phyloP scores from a whole-genome alignment of 2,329 filamentous ascomycete species.

The Penicillium nordicum region DNA sequence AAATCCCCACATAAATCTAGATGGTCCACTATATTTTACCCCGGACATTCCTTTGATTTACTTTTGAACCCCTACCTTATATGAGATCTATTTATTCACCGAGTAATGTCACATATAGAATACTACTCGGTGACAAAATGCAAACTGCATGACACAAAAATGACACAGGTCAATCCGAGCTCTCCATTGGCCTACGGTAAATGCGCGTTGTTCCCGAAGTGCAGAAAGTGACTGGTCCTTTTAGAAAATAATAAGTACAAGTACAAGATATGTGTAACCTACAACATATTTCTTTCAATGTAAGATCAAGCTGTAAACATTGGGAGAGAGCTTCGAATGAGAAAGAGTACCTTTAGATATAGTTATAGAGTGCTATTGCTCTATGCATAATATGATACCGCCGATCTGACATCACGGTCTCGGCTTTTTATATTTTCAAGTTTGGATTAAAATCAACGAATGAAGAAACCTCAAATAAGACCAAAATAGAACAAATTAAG shows the following conservation, averaged over 20 bases:
- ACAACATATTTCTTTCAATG: background rate
- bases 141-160: conserved; percentile 4
- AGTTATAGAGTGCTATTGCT: background rate
- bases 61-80: background rate
- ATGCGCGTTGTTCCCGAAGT: background rate
- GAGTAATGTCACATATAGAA: too few relatives aligned
- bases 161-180: background rate
- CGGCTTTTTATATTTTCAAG: background rate
- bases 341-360: background rate
- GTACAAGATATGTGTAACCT: background rate
- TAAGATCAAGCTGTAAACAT: background rate
- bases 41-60: background rate
- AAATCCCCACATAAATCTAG: background rate
- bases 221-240: background rate
- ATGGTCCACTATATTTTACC: background rate
- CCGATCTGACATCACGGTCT: background rate
- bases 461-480: background rate
- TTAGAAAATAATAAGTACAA: background rate
- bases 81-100: background rate
- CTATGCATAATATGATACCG: too few relatives aligned
- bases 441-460: background rate
- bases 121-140: background rate
- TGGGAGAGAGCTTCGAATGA: background rate
- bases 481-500: background rate
- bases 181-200: background rate